These are phyloP conservation scores for Citrullus colocynthis DNA, from an alignment of 306 rosid genomes.

Conservation along the genomic window DNA sequence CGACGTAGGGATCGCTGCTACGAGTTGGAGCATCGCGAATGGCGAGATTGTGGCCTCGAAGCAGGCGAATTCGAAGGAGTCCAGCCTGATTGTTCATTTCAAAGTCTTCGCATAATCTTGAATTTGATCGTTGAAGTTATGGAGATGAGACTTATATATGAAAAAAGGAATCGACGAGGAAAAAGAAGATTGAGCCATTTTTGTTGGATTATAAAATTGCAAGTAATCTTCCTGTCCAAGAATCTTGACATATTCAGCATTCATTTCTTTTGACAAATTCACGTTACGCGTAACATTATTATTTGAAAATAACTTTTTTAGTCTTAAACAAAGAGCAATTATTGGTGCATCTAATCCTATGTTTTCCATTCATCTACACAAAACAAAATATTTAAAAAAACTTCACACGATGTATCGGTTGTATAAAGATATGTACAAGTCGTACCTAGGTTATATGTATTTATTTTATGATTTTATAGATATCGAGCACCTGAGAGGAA, in stretches of 20 bases:
- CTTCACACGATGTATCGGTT: too few relatives aligned
- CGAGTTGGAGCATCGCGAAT: slow-evolving; percentile 42
- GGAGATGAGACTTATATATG: neutral
- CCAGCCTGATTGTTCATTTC: slow-evolving; percentile 36
- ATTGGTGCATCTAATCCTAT: too few relatives aligned
- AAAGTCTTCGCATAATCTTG: neutral
- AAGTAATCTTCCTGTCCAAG: neutral
- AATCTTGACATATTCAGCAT: neutral
- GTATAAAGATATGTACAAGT: too few relatives aligned
- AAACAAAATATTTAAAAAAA: too few relatives aligned
- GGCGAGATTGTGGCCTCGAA: slow-evolving; percentile 54
- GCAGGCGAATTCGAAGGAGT: slow-evolving; percentile 55
- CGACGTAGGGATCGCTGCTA: slow-evolving; percentile 72
- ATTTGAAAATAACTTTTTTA: too few relatives aligned
- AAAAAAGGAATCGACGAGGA: neutral
- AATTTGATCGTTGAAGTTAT: neutral
- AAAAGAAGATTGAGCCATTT: neutral
- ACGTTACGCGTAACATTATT: too few relatives aligned
- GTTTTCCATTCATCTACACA: too few relatives aligned
- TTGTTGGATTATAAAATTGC: neutral
- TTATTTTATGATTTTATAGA: too few relatives aligned
- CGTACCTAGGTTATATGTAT: too few relatives aligned
- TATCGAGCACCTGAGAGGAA: too few relatives aligned
- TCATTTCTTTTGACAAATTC: neutral
- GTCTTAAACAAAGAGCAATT: too few relatives aligned